phyloP scores from a whole-genome alignment of 1,284 basidiomycete species.

The Cryptococcus sp. region DNA sequence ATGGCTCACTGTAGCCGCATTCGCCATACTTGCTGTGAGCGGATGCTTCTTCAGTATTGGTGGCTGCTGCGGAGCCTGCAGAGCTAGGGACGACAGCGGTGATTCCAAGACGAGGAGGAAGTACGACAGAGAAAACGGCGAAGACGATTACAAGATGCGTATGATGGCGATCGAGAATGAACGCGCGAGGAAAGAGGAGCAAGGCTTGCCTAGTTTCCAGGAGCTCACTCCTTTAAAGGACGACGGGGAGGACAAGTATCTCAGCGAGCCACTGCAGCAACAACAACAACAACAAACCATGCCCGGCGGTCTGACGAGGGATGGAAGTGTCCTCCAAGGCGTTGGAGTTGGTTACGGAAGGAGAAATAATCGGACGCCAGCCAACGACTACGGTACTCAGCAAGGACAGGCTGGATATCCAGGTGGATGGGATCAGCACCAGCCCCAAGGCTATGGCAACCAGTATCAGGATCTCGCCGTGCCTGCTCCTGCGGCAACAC shows the following conservation, averaged over 20 bases:
- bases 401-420: constrained; percentile 4
- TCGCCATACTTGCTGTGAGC: constrained; percentile 76
- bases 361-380: constrained; percentile 16
- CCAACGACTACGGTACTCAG: constrained; percentile 14
- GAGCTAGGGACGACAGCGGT: constrained; percentile 24
- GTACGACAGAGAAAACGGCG: constrained; percentile 13
- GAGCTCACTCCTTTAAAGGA: constrained; percentile 35
- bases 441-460: constrained; percentile 5
- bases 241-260: constrained; percentile 42
- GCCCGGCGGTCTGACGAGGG: constrained; percentile 25
- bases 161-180: constrained; percentile 45
- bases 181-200: constrained; percentile 40
- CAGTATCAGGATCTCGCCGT: constrained; percentile 16
- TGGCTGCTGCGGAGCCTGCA: constrained; percentile 66
- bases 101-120: constrained; percentile 21
- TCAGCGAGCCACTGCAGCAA: constrained; percentile 31
- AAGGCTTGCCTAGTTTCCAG: constrained; percentile 43
- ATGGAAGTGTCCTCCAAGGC: constrained; percentile 37
- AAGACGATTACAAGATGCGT: constrained; percentile 36
- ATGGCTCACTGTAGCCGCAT: constrained; percentile 82
- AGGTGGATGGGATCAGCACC: constrained; percentile 15
- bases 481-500: constrained; percentile 22
- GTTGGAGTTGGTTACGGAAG: constrained; percentile 47
- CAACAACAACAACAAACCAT: constrained; percentile 10
- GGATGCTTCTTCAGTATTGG: constrained; percentile 81